Evolutionary conservation across 352 stramenopile species (phyloP), one percentile per base, ranked within the genome.

Genomic region (Pythium aphanidermatum): DNA sequence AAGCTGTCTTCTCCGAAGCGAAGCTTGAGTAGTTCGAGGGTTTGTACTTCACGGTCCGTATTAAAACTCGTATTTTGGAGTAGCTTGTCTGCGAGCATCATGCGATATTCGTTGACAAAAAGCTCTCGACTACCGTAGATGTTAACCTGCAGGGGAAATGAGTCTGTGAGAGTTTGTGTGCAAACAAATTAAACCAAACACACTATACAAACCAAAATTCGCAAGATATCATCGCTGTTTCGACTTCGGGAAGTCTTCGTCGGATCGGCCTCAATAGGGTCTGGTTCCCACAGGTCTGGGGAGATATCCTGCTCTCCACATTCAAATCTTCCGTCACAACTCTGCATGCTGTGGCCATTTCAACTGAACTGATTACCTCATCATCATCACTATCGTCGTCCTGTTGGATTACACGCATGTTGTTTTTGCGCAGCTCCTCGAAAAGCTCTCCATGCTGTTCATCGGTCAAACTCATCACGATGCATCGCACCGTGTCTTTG

Each of bases 71-170:
- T 63, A 60, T 96, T 97, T 10, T 84, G 69, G 12, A 99, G 70
- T 16, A 99, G 65, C 52, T 98, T 98, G 59, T 98, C 95, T 0
- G 95, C 95, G 21, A 99, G 69, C 90, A 99, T 98, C 52, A 98
- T 76, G 16, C 95, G 73, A 60, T 99, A 99, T 67, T 99, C 96
- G 67, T 97, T 97, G n/a, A 99, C 94, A 68, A 99, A 99, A 13
- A 99, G 60, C 55, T 98, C 95, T 37, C 97, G 97, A 55, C 88
- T 98, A 31, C 96, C 96, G 64, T 99, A 99, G 51, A 99, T 99
- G 34, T 96, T 97, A 12, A 87, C 75, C 75, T 87, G 49, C 32
- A 11, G 35, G 16, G 34, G 23, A 33, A 24, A 44, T 2, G 13
- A 11, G 11, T 23, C 8, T 20, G 13, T 40, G 16, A 41, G 17